Conservation (phyloP, 148 eudicot species). For the Mesembryanthemum crystallinum region DNA sequence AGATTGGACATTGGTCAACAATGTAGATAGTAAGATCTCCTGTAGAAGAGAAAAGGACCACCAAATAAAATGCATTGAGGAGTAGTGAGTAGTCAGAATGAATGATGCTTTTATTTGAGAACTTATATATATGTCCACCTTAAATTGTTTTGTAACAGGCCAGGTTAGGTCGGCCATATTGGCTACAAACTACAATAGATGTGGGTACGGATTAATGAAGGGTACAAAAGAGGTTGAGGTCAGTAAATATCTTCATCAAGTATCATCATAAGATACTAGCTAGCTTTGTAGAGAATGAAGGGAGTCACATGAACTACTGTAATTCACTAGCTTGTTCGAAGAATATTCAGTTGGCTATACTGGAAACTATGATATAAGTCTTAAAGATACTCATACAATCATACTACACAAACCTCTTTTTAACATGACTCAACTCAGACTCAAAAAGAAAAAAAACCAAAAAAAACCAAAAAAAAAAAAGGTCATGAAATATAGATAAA, state of each 20-base stretch:
- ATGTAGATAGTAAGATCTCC: neutral
- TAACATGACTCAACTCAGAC: too few species aligned
- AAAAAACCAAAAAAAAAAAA: too few species aligned
- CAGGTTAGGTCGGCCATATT: slow-evolving; percentile 12
- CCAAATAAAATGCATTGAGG: neutral
- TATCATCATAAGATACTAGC: too few species aligned
- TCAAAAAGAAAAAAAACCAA: too few species aligned
- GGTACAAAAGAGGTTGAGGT: neutral
- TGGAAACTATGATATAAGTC: too few species aligned
- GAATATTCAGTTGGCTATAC: neutral
- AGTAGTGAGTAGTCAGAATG: neutral
- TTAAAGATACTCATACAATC: too few species aligned
- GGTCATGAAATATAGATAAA: too few species aligned
- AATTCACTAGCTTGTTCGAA: too few species aligned
- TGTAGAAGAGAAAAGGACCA: neutral
- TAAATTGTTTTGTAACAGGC: neutral
- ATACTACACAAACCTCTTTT: too few species aligned
- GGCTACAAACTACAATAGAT: slow-evolving; percentile 1
- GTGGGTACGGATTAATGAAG: neutral
- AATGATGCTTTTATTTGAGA: neutral
- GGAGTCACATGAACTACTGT: too few species aligned
- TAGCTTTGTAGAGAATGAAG: neutral
- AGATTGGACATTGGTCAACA: neutral
- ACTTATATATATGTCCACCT: neutral
- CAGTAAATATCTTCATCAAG: neutral